Evolutionary conservation across 495 filamentous ascomycete genomes (phyloP).

Genomic region (Hyaloscypha variabilis): DNA sequence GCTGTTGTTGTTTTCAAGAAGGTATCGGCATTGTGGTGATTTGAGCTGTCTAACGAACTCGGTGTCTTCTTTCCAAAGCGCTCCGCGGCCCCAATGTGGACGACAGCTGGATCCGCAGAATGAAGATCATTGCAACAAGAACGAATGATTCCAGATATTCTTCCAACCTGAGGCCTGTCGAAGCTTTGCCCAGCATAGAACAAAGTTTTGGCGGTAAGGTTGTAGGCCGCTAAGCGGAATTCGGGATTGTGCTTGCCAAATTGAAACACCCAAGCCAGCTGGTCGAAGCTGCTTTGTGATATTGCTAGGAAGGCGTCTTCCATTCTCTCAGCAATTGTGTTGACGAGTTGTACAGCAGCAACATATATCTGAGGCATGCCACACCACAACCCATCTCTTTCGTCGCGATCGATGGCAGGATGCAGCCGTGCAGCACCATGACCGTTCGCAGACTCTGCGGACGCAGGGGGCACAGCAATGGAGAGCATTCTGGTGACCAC

Average conservation of each 20-base stretch:
- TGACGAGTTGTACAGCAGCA: constrained; percentile 62
- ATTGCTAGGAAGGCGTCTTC: constrained; percentile 54
- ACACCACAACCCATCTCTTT: constrained; percentile 73
- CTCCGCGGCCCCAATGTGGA: constrained; percentile 21
- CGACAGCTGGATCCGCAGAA: constrained; percentile 24
- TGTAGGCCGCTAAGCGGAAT: constrained; percentile 64
- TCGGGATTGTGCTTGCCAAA: constrained; percentile 58
- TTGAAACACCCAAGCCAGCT: constrained; percentile 67
- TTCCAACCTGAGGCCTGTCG: constrained; percentile 59
- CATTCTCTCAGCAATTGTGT: constrained; percentile 54
- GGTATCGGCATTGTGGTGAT: constrained; percentile 52
- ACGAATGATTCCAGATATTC: constrained; percentile 58
- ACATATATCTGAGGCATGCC: constrained; percentile 74
- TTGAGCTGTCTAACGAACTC: constrained; percentile 38
- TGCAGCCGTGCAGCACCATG: constrained; percentile 52
- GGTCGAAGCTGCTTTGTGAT: constrained; percentile 63
- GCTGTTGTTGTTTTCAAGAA: constrained; percentile 43
- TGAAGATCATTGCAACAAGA: constrained; percentile 30
- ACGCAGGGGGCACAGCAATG: constrained; percentile 54
- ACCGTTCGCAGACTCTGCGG: constrained; percentile 34
- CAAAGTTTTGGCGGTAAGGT: constrained; percentile 57
- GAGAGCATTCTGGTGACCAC: constrained; percentile 68
- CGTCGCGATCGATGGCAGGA: constrained; percentile 70
- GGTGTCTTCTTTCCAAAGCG: constrained; percentile 33
- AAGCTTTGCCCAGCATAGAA: constrained; percentile 62